Evolutionary conservation across 805 yeast species (phyloP), one percentile per base, ranked within the genome.

Genomic region (Sugiyamaella valdiviana): DNA sequence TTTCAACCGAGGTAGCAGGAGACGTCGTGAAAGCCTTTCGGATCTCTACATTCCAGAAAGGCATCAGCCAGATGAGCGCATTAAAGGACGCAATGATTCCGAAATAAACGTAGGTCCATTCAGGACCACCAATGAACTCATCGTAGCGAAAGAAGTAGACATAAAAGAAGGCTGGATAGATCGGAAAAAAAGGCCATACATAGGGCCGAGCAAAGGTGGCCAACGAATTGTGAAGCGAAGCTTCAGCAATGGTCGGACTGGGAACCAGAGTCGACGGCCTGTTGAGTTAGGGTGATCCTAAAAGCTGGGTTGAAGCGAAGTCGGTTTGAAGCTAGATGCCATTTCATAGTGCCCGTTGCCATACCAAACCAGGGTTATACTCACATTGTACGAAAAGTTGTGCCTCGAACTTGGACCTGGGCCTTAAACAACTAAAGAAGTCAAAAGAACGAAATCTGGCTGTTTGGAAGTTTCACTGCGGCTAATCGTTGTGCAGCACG

Each of bases 51-150:
- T 82, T 88, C 99, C 99, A 91, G 60, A 84, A 83, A n/a, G 98
- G 96, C 78, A 88, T 78, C 64, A 91, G 77, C 83, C 89, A 76
- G 50, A 91, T 71, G 63, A 91, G 71, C 39, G 82, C 70, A 63
- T 91, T 95, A 50, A 84, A 52, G 2, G 96, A 79, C 35, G 83
- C 65, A 45, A 90, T 73, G 5, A 89, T 66, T 51, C 95, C 83
- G 20, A 88, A 71, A 61, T 79, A 90, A 35, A 91, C 93, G 65
- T 86, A 87, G 0, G 98, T 93, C 98, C 99, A 93, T 69, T 91
- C 99, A 41, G 83, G 76, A 21, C 96, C 96, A 40, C 77, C 84
- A 60, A 91, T 84, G 63, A 86, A 86, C 50, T 68, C 72, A 50
- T 91, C 98, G 65, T 91, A 91, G 49, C 82, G 78, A 51, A 70